Evolutionary conservation across 2,329 filamentous ascomycete genomes (phyloP).

Genomic region (Plectosphaerella plurivora): DNA sequence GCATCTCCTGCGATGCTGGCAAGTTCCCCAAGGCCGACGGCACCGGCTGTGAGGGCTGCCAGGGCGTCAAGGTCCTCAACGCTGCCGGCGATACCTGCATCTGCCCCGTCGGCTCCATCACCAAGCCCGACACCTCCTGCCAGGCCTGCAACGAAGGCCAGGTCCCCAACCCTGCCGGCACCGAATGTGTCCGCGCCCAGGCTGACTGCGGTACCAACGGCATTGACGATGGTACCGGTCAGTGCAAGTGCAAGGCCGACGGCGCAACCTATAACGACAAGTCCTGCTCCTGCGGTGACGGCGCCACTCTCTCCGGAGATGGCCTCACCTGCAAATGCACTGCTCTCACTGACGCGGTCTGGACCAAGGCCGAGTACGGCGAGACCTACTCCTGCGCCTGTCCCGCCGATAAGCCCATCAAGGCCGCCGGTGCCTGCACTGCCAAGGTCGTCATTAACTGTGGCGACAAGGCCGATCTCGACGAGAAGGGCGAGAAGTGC

Average conservation of each 20-base stretch:
- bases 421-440: background rate
- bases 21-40: background rate
- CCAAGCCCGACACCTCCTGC: background rate
- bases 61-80: background rate
- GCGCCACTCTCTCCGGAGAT: background rate
- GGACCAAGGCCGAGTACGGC: too few species aligned
- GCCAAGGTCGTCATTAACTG: background rate
- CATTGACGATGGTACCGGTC: background rate
- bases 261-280: background rate
- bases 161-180: background rate
- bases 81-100: background rate
- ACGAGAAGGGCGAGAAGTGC: background rate
- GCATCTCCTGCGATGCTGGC: background rate
- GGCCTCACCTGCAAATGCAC: background rate
- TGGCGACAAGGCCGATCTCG: background rate
- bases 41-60: background rate
- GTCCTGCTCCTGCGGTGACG: background rate
- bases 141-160: background rate
- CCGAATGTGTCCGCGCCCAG: background rate
- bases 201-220: background rate
- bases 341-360: background rate
- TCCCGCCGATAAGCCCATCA: background rate
- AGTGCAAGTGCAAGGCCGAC: background rate
- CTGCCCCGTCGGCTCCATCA: background rate
- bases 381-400: background rate